phyloP scores from a whole-genome alignment of 2,329 filamentous ascomycete species.

The Aspergillus tamarii region DNA sequence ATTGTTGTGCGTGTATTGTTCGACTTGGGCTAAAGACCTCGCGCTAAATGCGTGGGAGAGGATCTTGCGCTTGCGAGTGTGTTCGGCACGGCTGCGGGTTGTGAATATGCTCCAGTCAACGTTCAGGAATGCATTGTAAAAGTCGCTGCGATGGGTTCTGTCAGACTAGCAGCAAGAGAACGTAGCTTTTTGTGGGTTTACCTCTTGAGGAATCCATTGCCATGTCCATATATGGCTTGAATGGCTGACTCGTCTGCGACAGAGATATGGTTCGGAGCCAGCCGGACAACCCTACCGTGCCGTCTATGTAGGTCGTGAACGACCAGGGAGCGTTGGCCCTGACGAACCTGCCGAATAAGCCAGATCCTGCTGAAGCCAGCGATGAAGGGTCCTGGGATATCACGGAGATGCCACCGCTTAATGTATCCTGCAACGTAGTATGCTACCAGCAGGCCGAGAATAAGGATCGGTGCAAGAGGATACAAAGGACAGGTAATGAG shows the following conservation, averaged over 20 bases:
- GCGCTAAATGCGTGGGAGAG: neutral
- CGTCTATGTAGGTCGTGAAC: neutral
- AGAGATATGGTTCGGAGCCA: neutral
- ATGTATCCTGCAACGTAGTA: neutral
- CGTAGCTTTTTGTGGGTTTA: neutral
- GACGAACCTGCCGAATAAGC: neutral
- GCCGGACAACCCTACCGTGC: neutral
- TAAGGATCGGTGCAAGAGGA: neutral
- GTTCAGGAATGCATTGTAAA: neutral
- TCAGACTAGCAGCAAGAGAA: neutral
- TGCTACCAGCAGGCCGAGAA: neutral
- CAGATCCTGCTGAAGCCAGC: neutral
- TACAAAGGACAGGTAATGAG: neutral
- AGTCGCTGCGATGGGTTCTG: neutral
- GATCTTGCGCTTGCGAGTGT: neutral
- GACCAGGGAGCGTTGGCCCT: neutral
- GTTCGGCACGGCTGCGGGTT: neutral
- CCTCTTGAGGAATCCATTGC: neutral
- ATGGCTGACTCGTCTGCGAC: neutral
- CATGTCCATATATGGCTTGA: neutral
- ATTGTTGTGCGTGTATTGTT: neutral
- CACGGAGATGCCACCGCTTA: neutral
- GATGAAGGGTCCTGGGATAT: neutral
- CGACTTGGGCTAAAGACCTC: neutral
- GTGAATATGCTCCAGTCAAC: neutral